Evolutionary conservation across 1,139 yeast genomes (phyloP), one percentile per base, ranked within the genome.

Genomic region (Candida sanyaensis): DNA sequence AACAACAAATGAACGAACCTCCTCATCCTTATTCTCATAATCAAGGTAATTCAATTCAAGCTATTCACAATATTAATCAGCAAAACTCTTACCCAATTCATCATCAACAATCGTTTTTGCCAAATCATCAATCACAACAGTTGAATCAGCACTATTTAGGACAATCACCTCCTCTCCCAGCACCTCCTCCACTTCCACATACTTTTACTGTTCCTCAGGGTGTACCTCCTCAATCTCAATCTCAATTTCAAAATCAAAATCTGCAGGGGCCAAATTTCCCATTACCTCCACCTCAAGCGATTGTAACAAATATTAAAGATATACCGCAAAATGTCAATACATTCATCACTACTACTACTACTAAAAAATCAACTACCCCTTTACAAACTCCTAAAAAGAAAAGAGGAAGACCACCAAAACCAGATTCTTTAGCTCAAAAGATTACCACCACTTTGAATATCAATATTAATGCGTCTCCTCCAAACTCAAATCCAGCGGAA

Each of bases 351-450:
- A 23, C 39, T 23, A 27, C 37, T 29, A 13, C 42, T 24, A 8
- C 34, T 33, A 38, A 17, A 26, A 29, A 38, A 33, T 34, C 40
- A 11, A 29, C 43, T 21, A 13, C 38, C 13, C 28, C 42, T 3
- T 51, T 49, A 17, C 52, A 58, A 12, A 60, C 70, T 3, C 66
- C 71, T 5, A 71, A 71, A 52, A 64, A 73, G 49, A 75, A 73
- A 55, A 61, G 80, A 56, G 80, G 80, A 13, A 65, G 80, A 58
- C 80, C 80, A 6, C 80, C 80, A 29, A 75, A 75, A 61, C 69
- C 76, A 1, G 61, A 68, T 33, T 70, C 75, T n/a, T 62, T 73
- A 33, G 61, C 71, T 42, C 69, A 66, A 52, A 68, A 66, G 52
- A 73, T 73, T 53, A 71, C 78, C 42, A 67, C 73, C 46, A 72